Conservation (phyloP, 768 basidiomycete genomes). For the Boletus sensibilis region DNA sequence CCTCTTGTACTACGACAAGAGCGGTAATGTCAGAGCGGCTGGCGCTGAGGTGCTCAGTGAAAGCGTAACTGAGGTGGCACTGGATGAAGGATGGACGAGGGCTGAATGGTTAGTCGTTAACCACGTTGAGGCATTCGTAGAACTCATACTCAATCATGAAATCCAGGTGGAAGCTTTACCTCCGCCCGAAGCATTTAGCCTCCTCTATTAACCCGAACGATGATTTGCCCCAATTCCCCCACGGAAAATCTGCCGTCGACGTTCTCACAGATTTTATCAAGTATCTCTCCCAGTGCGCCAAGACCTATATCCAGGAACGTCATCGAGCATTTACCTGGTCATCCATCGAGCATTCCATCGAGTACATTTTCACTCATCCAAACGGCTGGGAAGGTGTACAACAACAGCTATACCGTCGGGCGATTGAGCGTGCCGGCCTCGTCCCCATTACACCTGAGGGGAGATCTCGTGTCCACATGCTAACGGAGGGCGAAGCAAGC, state of each 20-base stretch:
- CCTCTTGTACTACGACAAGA: slow-evolving; percentile 42
- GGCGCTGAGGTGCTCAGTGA: slow-evolving; percentile 41
- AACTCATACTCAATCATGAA: neutral
- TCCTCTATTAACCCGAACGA: slow-evolving; percentile 20
- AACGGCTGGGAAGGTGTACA: slow-evolving; percentile 31
- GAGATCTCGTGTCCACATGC: slow-evolving; percentile 10
- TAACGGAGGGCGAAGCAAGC: too few relatives aligned
- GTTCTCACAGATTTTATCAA: too few relatives aligned
- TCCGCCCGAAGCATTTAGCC: slow-evolving; percentile 14
- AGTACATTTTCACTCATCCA: slow-evolving; percentile 27
- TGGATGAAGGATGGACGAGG: slow-evolving; percentile 25
- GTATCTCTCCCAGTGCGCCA: slow-evolving; percentile 14
- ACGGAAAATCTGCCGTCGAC: too few relatives aligned
- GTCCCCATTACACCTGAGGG: slow-evolving; percentile 14
- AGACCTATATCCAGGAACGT: slow-evolving; percentile 10
- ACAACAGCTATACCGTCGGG: slow-evolving; percentile 23
- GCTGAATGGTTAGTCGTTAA: slow-evolving; percentile 18
- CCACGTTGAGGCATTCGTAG: neutral
- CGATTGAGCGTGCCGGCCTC: slow-evolving; percentile 20
- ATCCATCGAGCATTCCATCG: slow-evolving; percentile 11
- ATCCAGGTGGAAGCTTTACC: slow-evolving; percentile 28
- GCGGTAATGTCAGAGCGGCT: slow-evolving; percentile 36
- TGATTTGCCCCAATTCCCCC: slow-evolving; percentile 35
- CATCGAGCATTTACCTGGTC: slow-evolving; percentile 19
- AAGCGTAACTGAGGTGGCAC: slow-evolving; percentile 32